Evolutionary conservation across 768 basidiomycete species (phyloP).

Genomic region (Lactarius hatsudake): DNA sequence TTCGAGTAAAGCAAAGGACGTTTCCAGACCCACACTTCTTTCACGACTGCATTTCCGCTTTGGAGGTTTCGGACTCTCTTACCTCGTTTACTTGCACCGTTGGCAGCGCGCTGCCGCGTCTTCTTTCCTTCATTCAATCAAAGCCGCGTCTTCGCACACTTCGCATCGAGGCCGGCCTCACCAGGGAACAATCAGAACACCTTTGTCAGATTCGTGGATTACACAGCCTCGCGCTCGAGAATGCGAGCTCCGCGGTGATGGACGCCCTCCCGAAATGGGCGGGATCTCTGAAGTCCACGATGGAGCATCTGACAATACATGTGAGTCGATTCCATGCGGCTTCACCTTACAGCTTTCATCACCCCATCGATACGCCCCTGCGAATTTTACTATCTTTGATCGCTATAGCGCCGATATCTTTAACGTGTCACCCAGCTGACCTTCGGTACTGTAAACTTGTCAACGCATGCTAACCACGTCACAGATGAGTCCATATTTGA

Average conservation of each 20-base stretch:
- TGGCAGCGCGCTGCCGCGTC: conserved; percentile 44
- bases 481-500: conserved; percentile 57
- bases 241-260: conserved; percentile 60
- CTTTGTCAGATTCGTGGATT: conserved; percentile 43
- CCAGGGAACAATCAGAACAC: conserved; percentile 45
- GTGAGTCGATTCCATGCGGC: conserved; percentile 41
- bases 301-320: conserved; percentile 56
- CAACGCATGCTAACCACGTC: conserved; percentile 13
- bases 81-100: conserved; percentile 53
- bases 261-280: conserved; percentile 61
- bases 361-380: conserved; percentile 20
- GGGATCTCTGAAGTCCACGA: conserved; percentile 39
- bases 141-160: conserved; percentile 47
- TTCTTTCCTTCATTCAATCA: conserved; percentile 46
- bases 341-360: conserved; percentile 9
- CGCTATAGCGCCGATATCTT: conserved; percentile 8
- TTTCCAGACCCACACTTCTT: conserved; percentile 47
- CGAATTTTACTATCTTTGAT: conserved; percentile 10
- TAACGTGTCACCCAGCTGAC: conserved; percentile 15
- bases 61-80: conserved; percentile 52
- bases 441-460: conserved; percentile 15
- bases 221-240: conserved; percentile 51
- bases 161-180: conserved; percentile 53
- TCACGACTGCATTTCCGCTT: conserved; percentile 46
- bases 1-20: conserved; percentile 28